phyloP scores from a whole-genome alignment of 1,284 basidiomycete genomes.

The Afroboletus lepidellus region DNA sequence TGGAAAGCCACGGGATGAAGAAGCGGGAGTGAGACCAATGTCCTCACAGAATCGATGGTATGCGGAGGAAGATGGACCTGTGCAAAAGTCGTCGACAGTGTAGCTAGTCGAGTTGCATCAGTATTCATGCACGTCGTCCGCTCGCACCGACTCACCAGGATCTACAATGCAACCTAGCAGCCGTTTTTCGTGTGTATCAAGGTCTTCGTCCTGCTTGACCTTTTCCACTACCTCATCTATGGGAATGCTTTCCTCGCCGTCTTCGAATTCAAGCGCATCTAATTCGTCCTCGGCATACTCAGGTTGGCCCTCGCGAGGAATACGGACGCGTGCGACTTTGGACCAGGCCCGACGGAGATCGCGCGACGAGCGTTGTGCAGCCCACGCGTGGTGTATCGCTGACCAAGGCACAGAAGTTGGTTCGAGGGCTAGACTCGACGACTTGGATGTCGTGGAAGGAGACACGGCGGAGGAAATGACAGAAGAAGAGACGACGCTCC shows the following conservation, averaged over 20 bases:
- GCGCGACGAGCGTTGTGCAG: slow-evolving; percentile 46
- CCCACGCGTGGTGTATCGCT: slow-evolving; percentile 63
- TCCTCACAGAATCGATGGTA: slow-evolving; percentile 86
- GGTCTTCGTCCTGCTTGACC: slow-evolving; percentile 69
- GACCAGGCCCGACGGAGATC: slow-evolving; percentile 61
- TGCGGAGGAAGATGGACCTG: slow-evolving; percentile 86
- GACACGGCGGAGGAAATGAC: slow-evolving; percentile 16
- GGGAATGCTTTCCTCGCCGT: slow-evolving; percentile 34
- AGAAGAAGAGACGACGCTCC: slow-evolving; percentile 53
- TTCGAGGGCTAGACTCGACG: slow-evolving; percentile 41
- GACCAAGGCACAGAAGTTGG: slow-evolving; percentile 63
- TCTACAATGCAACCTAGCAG: slow-evolving; percentile 84
- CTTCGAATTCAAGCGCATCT: slow-evolving; percentile 33
- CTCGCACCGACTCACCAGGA: slow-evolving; percentile 47
- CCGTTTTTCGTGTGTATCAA: slow-evolving; percentile 76
- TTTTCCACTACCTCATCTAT: slow-evolving; percentile 73
- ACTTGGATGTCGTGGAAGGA: slow-evolving; percentile 24
- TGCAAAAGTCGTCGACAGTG: slow-evolving; percentile 79
- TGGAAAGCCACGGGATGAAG: slow-evolving; percentile 89
- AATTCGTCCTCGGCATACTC: slow-evolving; percentile 41
- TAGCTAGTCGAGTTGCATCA: slow-evolving; percentile 40
- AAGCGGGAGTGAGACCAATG: slow-evolving; percentile 88
- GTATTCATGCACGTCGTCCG: not conserved
- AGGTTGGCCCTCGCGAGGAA: slow-evolving; percentile 37
- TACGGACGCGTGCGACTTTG: slow-evolving; percentile 48